Evolutionary conservation across 2,329 filamentous ascomycete species (phyloP).

Genomic region (Lojkania enalia): DNA sequence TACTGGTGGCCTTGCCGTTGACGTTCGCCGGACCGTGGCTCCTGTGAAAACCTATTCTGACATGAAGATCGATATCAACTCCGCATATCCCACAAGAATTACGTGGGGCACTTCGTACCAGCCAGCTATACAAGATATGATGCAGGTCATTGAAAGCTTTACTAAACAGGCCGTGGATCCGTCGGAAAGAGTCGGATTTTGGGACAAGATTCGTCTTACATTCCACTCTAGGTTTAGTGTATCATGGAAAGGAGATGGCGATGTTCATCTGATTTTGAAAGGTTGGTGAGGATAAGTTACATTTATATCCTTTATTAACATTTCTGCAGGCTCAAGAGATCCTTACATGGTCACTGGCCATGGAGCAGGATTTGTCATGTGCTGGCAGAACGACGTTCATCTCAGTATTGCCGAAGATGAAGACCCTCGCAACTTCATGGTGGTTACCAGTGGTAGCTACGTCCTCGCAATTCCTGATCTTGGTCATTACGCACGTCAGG

Average conservation of each 20-base stretch:
- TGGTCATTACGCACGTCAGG: slow-evolving; percentile 79
- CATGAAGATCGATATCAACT: slow-evolving; percentile 90
- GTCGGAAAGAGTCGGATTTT: slow-evolving; percentile 93
- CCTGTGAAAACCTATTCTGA: slow-evolving; percentile 97
- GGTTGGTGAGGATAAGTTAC: slow-evolving; percentile 51
- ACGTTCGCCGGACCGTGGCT: slow-evolving; percentile 87
- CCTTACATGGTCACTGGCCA: slow-evolving; percentile 92
- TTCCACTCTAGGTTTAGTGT: slow-evolving; percentile 91
- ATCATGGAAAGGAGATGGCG: slow-evolving; percentile 92
- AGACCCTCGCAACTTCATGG: slow-evolving; percentile 92
- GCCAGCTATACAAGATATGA: slow-evolving; percentile 98
- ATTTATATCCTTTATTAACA: slow-evolving; percentile 13
- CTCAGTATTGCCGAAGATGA: slow-evolving; percentile 84
- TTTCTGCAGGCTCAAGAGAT: slow-evolving; percentile 68
- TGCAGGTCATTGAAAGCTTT: slow-evolving; percentile 98
- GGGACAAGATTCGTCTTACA: slow-evolving; percentile 95
- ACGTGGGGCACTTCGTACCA: slow-evolving; percentile 99
- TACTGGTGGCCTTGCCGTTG: slow-evolving; percentile 74
- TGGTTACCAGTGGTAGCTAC: slow-evolving; percentile 92
- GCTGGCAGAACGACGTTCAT: slow-evolving; percentile 91
- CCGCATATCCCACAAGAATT: slow-evolving; percentile 84
- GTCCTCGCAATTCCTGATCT: slow-evolving; percentile 94
- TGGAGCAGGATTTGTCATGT: slow-evolving; percentile 96
- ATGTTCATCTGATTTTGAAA: slow-evolving; percentile 91
- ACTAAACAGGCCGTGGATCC: slow-evolving; percentile 94